A percentile compares a stretch with the other conserved stretches of the same genome.
These are phyloP conservation scores for Aspergillus intermedius DNA, from an alignment of 2,329 filamentous ascomycete species.

Conservation along the genomic window DNA sequence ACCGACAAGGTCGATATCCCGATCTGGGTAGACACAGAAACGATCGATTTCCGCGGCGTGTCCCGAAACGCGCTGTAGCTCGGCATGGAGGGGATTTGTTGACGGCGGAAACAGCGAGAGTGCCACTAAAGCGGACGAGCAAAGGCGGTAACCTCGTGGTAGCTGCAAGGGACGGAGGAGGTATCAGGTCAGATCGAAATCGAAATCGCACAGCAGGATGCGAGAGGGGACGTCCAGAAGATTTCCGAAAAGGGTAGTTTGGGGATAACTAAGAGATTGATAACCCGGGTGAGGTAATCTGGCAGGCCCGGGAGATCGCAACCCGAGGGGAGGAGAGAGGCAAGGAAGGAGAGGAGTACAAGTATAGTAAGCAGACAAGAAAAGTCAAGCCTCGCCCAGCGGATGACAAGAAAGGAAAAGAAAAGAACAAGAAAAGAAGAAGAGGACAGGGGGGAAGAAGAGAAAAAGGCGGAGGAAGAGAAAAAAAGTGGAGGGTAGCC, in stretches of 20 bases:
- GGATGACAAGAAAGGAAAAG: not conserved
- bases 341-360: conserved; percentile 4
- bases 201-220: conserved; percentile 3
- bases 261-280: not conserved
- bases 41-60: conserved; percentile 18
- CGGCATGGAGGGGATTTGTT: conserved; percentile 14
- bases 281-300: not conserved
- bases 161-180: conserved; percentile 5
- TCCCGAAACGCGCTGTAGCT: conserved; percentile 12
- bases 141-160: not conserved
- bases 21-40: conserved; percentile 14
- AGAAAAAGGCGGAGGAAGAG: conserved; percentile 8
- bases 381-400: conserved; percentile 3
- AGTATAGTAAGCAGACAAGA: conserved; percentile 8
- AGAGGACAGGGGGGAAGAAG: conserved; percentile 1
- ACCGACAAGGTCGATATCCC: not conserved
- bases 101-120: not conserved
- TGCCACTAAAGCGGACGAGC: not conserved
- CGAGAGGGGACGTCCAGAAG: not conserved
- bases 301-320: not conserved
- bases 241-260: not conserved
- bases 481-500: conserved; percentile 9
- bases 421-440: conserved; percentile 5
- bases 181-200: conserved; percentile 1
- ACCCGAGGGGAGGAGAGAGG: conserved; percentile 1